Conservation (phyloP, 352 stramenopile species). For the Globisporangium cederbergense region DNA sequence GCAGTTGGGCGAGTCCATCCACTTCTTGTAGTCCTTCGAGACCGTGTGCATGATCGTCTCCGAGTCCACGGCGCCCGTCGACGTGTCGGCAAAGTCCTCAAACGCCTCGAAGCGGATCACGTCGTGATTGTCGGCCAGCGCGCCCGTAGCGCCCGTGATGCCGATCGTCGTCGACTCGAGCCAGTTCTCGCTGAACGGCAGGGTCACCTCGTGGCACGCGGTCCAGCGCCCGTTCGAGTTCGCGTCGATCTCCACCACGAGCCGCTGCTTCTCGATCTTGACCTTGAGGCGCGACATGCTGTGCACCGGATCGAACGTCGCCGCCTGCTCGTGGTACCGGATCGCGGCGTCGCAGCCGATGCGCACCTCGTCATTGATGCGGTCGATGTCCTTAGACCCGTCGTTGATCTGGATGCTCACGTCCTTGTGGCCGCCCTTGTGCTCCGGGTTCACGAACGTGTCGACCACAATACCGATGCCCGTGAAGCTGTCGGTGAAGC, state of each 20-base stretch:
- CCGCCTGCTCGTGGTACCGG: conserved; percentile 78
- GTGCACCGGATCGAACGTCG: conserved; percentile 73
- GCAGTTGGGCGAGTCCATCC: conserved; percentile 76
- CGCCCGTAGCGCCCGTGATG: conserved; percentile 75
- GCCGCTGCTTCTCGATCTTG: conserved; percentile 52
- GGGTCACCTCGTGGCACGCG: conserved; percentile 53
- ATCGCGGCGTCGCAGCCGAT: conserved; percentile 73
- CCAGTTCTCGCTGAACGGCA: conserved; percentile 71
- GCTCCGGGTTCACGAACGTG: conserved; percentile 83
- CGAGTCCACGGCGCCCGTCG: conserved; percentile 44
- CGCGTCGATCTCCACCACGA: conserved; percentile 73
- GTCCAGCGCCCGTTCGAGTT: conserved; percentile 53
- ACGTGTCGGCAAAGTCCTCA: conserved; percentile 46
- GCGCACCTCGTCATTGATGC: conserved; percentile 63
- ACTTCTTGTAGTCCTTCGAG: conserved; percentile 85
- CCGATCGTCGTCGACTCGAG: conserved; percentile 55
- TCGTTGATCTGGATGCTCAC: conserved; percentile 82
- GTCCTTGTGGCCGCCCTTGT: conserved; percentile 83
- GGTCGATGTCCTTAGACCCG: conserved; percentile 60
- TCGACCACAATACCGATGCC: conserved; percentile 80
- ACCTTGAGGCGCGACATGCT: conserved; percentile 80
- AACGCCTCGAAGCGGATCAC: conserved; percentile 77
- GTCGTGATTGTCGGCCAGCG: conserved; percentile 84
- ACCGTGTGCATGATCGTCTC: conserved; percentile 74
- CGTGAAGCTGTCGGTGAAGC: conserved; percentile 73